Base-by-base conservation (phyloP, 305 asterid genomes). In the Fraxinus angustifolia region DNA sequence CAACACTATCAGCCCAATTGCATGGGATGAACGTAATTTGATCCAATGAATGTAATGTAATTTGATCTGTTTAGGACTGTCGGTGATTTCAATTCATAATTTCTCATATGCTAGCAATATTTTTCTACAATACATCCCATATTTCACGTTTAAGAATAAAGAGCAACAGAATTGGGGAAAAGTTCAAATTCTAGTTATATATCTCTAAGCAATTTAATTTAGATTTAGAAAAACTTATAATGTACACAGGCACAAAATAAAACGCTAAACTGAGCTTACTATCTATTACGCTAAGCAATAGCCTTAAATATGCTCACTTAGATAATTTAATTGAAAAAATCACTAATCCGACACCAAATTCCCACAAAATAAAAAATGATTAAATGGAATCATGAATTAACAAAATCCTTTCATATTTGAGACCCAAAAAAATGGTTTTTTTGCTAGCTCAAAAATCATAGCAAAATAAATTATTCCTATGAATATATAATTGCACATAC, bases 41-140 rank as follows among this genome's bases (percentile, higher is more conserved):
- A n/a, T 85, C 99, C 98, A 95, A 70, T 93, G 98, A 77, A 93
- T 95, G 89, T 95, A 77, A 93, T 95, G 89, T 95, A 93, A 88
- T 95, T 95, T 73, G 92, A 95, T 86, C 97, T 91, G 86, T 93
- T 93, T 48, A 97, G 96, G 56, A 91, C 97, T 1, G 99, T 93
- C 36, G 99, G 98, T 80, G 84, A 35, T 45, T 7, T 82, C 30
- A 42, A 76, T 76, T 79, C 56, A 26, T 67, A 28, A 67, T 67
- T 53, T 70, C 84, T 53, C 42, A 8, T 31, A 8, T 78, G 75
- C 78, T 26, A 85, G 80, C 82, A 60, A 36, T 19, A 81, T 2
- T 23, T 65, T 23, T 60, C 70, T 19, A 19, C 31, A 53, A n/a
- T 3, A n/a, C 23, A n/a, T 2, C 23, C 21, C 8, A n/a, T 53